Conservation (phyloP, 2,329 filamentous ascomycete species). For the Colletotrichum euphorbiae region DNA sequence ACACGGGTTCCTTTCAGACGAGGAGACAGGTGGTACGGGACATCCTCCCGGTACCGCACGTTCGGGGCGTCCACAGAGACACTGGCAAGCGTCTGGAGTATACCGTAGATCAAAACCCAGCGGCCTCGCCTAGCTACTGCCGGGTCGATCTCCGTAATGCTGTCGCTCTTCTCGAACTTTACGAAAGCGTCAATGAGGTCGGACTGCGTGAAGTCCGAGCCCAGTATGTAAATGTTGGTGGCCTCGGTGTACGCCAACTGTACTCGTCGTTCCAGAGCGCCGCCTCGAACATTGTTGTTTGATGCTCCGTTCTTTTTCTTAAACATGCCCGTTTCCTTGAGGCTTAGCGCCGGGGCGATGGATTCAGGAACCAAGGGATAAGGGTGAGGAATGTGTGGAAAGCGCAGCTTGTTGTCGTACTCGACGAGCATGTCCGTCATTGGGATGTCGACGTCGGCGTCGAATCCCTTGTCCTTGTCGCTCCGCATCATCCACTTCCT, state of each 20-base stretch:
- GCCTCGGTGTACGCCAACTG: constrained; percentile 70
- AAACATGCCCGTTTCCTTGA: constrained; percentile 47
- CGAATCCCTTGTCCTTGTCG: constrained; percentile 58
- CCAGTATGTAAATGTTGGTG: constrained; percentile 68
- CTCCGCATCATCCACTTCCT: constrained; percentile 74
- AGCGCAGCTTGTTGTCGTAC: constrained; percentile 72
- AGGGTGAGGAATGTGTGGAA: constrained; percentile 75
- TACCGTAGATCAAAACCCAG: constrained; percentile 71
- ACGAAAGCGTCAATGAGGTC: constrained; percentile 67
- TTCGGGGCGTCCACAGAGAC: constrained; percentile 68
- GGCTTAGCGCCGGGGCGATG: constrained; percentile 48
- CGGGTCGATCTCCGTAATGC: constrained; percentile 62
- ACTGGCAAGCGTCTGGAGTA: constrained; percentile 69
- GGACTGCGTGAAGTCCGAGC: constrained; percentile 64
- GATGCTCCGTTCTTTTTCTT: constrained; percentile 47
- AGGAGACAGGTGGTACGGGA: constrained; percentile 68
- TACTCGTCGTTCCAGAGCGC: constrained; percentile 59
- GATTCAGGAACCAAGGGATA: constrained; percentile 73
- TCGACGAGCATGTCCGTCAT: constrained; percentile 75
- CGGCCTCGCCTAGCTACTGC: constrained; percentile 67
- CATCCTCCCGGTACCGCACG: constrained; percentile 63
- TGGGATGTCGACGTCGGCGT: constrained; percentile 67
- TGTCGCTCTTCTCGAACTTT: constrained; percentile 67
- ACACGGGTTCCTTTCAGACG: constrained; percentile 62
- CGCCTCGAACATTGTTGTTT: constrained; percentile 41